Conservation (phyloP, 768 basidiomycete genomes). For the Kwoniella pini region DNA sequence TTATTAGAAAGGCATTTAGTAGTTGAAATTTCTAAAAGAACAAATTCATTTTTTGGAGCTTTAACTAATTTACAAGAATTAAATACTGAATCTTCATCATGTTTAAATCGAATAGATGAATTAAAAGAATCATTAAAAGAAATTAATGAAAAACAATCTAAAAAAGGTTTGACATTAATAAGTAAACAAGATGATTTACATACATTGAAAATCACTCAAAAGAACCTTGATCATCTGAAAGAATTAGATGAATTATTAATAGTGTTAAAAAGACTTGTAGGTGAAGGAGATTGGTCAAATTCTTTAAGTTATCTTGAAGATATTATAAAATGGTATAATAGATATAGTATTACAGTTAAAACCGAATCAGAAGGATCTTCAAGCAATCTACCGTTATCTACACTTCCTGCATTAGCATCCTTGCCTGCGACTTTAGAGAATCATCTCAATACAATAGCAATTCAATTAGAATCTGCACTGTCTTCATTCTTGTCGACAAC, state of each 20-base stretch:
- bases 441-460: slow-evolving; percentile 29
- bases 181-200: slow-evolving; percentile 62
- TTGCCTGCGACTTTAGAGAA: slow-evolving; percentile 30
- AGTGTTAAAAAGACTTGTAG: slow-evolving; percentile 71
- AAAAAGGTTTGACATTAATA: slow-evolving; percentile 75
- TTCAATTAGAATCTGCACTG: slow-evolving; percentile 42
- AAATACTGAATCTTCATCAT: slow-evolving; percentile 81
- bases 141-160: slow-evolving; percentile 74
- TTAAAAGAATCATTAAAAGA: slow-evolving; percentile 71
- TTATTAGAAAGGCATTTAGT: slow-evolving; percentile 92
- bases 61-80: slow-evolving; percentile 90
- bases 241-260: slow-evolving; percentile 76
- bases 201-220: slow-evolving; percentile 59
- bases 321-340: slow-evolving; percentile 51
- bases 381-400: slow-evolving; percentile 27
- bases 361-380: not conserved
- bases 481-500: slow-evolving; percentile 25
- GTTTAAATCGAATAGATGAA: slow-evolving; percentile 71
- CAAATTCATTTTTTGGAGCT: slow-evolving; percentile 93
- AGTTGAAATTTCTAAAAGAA: slow-evolving; percentile 84
- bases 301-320: slow-evolving; percentile 62
- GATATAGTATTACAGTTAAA: slow-evolving; percentile 6
- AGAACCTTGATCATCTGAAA: slow-evolving; percentile 60
- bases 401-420: slow-evolving; percentile 31
- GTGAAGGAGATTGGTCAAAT: slow-evolving; percentile 82